Percentiles rank a stretch among this genome's conserved stretches.
Conservation (phyloP, 1,284 basidiomycete species). For the Ceratobasidium sp. region DNA sequence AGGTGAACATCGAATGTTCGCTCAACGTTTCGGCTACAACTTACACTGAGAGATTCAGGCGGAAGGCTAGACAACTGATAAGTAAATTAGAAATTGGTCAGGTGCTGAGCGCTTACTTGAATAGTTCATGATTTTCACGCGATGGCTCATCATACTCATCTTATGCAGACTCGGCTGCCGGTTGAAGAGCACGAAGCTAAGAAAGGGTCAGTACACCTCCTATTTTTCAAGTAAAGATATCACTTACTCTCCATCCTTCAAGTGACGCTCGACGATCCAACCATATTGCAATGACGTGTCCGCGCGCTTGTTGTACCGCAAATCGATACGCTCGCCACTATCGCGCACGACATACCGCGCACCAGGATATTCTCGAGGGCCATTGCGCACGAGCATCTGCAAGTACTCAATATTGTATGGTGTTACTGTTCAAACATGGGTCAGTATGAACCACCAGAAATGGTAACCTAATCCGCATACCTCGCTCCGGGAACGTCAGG, state of each 20-base stretch:
- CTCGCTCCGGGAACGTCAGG: constrained; percentile 96
- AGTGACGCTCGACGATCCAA: constrained; percentile 98
- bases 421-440: constrained; percentile 70
- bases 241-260: constrained; percentile 96
- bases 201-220: background rate
- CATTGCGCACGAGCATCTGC: constrained; percentile 96
- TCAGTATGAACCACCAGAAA: constrained; percentile 34
- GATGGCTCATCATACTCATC: constrained; percentile 99
- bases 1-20: constrained; percentile 50
- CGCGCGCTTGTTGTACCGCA: constrained; percentile 97
- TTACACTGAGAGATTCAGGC: constrained; percentile 95
- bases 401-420: constrained; percentile 97
- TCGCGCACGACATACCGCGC: constrained; percentile 98
- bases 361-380: constrained; percentile 95
- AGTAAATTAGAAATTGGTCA: constrained; percentile 27
- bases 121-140: constrained; percentile 97
- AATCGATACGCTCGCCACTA: constrained; percentile 96
- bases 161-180: constrained; percentile 99
- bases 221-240: background rate
- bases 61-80: constrained; percentile 75
- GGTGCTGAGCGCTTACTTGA: constrained; percentile 75
- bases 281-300: constrained; percentile 98
- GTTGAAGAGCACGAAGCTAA: constrained; percentile 94
- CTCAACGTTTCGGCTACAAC: constrained; percentile 52
- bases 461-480: constrained; percentile 57